Conservation (phyloP, 148 eudicot species). For the Chenopodium berlandieri region DNA sequence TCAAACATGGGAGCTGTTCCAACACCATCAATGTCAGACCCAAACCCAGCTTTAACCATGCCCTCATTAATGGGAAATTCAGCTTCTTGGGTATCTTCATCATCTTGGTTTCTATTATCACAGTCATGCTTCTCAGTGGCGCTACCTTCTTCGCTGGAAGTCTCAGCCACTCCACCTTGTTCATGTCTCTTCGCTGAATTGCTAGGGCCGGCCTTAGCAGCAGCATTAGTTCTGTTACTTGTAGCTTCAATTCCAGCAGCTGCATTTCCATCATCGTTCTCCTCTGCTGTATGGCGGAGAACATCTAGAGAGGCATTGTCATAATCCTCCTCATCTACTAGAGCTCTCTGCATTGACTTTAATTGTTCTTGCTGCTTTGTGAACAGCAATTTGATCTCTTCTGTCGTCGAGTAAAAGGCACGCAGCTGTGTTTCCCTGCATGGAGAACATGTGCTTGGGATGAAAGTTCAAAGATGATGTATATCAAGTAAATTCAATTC, state of each 20-base stretch:
- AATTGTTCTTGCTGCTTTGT: constrained; percentile 93
- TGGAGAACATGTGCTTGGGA: constrained; percentile 19
- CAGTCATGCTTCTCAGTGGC: constrained; percentile 91
- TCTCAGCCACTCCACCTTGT: constrained; percentile 35
- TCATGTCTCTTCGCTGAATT: constrained; percentile 36
- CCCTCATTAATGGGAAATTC: constrained; percentile 51
- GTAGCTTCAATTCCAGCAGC: constrained; percentile 35
- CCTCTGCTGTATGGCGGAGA: constrained; percentile 33
- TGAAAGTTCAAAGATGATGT: background rate
- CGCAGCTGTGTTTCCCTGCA: constrained; percentile 92
- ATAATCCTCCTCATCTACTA: constrained; percentile 91
- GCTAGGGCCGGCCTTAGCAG: constrained; percentile 33
- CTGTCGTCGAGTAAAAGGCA: constrained; percentile 92
- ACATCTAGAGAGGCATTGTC: constrained; percentile 59
- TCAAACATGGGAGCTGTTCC: constrained; percentile 52
- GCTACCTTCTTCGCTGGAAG: constrained; percentile 66
- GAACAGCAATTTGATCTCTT: constrained; percentile 71
- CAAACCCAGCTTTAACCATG: constrained; percentile 63
- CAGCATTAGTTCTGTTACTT: constrained; percentile 32
- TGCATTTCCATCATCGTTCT: constrained; percentile 22
- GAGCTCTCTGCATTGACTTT: constrained; percentile 87
- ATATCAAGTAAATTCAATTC: background rate
- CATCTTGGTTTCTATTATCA: constrained; percentile 55
- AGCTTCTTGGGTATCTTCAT: constrained; percentile 74
- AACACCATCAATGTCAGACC: constrained; percentile 78